Evolutionary conservation across 75 land plant species (phyloP).

Genomic region (Sequoiadendron giganteum): DNA sequence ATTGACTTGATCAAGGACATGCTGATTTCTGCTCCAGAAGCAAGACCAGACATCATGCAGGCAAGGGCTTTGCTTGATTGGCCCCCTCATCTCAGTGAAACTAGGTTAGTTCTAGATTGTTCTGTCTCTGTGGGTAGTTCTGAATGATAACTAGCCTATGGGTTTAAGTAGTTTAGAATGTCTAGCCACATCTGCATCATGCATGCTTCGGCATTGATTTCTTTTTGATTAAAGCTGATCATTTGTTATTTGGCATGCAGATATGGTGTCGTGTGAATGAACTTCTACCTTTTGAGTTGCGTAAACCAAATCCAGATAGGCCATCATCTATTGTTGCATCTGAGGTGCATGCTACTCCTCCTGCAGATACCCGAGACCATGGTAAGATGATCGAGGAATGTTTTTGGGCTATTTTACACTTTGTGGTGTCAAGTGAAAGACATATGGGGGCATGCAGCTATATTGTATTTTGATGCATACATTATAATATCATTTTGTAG

Average conservation of each 20-base stretch:
- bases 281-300: constrained; percentile 57
- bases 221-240: constrained; percentile 15
- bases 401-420: neutral
- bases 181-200: constrained; percentile 11
- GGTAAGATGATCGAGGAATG: constrained; percentile 11
- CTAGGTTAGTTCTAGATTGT: constrained; percentile 95
- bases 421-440: neutral
- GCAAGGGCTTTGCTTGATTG: constrained; percentile 99
- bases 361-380: constrained; percentile 21
- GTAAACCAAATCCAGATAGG: constrained; percentile 73
- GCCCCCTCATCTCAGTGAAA: constrained; percentile 83
- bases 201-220: constrained; percentile 7
- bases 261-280: constrained; percentile 94
- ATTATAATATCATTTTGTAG: constrained; percentile 18
- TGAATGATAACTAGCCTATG: constrained; percentile 13
- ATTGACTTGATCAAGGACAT: constrained; percentile 80
- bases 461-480: constrained; percentile 10
- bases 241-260: constrained; percentile 36
- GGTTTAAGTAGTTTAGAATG: constrained; percentile 7
- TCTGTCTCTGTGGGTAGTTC: constrained; percentile 12
- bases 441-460: neutral
- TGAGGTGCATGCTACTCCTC: constrained; percentile 18
- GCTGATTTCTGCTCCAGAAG: constrained; percentile 80
- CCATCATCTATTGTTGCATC: constrained; percentile 19
- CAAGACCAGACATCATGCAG: constrained; percentile 96